A percentile compares a stretch with the other conserved stretches of the same genome.
These are phyloP conservation scores for Yarrowia deformans DNA, from an alignment of 805 yeast species.

Conservation along the genomic window DNA sequence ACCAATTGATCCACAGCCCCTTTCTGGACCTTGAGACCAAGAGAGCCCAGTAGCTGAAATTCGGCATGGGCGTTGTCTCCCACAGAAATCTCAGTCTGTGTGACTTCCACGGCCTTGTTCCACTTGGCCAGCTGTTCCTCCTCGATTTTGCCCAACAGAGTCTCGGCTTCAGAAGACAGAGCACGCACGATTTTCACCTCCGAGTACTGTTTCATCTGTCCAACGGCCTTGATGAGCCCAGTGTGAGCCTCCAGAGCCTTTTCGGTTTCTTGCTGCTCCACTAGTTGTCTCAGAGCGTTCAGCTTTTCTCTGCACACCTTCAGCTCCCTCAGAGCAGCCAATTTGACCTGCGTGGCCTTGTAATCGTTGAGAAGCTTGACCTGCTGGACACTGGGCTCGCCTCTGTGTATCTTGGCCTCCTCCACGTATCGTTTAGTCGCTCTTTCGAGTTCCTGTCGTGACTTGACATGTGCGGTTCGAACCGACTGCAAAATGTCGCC, in stretches of 20 bases:
- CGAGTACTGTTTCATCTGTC: slow-evolving; percentile 15
- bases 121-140: slow-evolving; percentile 4
- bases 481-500: slow-evolving; percentile 18
- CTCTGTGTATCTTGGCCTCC: slow-evolving; percentile 24
- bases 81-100: not conserved
- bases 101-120: not conserved
- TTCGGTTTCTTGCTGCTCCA: slow-evolving; percentile 5
- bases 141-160: not conserved
- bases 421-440: slow-evolving; percentile 20
- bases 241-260: slow-evolving; percentile 21
- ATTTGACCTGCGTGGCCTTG: slow-evolving; percentile 31
- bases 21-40: not conserved
- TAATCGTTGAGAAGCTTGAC: slow-evolving; percentile 32
- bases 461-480: slow-evolving; percentile 7
- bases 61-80: not conserved
- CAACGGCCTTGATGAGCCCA: not conserved
- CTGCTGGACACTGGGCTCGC: slow-evolving; percentile 18
- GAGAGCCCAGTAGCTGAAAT: not conserved
- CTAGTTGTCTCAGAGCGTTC: not conserved
- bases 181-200: slow-evolving; percentile 34
- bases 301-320: slow-evolving; percentile 14
- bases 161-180: slow-evolving; percentile 1
- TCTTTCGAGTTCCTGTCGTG: slow-evolving; percentile 10
- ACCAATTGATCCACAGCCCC: slow-evolving; percentile 9
- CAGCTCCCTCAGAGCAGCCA: slow-evolving; percentile 14